A percentile compares a stretch with the other conserved stretches of the same genome.
Conservation (phyloP, 306 rosid species). For the Trichosanthes truncata region DNA sequence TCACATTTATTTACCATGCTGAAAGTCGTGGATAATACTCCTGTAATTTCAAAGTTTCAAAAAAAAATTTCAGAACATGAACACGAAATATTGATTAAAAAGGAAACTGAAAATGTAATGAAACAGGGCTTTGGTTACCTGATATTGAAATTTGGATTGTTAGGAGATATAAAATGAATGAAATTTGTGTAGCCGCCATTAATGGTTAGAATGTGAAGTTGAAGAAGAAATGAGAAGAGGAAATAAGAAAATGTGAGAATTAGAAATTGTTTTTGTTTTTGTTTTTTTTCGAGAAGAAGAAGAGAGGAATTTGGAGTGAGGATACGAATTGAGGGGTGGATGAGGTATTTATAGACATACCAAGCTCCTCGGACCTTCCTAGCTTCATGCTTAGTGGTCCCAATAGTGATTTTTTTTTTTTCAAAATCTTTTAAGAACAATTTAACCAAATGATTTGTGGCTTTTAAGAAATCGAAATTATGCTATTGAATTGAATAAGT, state of each 20-base stretch:
- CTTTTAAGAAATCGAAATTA: too few relatives aligned
- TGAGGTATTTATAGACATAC: background rate
- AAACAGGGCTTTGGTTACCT: background rate
- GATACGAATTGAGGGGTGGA: background rate
- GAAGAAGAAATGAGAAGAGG: background rate
- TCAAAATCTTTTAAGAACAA: background rate
- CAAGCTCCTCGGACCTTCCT: background rate
- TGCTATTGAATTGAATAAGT: too few relatives aligned
- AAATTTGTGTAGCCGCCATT: background rate
- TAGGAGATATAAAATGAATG: background rate
- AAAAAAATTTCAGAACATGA: background rate
- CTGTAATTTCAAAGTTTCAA: constrained; percentile 17
- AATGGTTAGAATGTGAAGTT: background rate
- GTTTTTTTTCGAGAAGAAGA: background rate
- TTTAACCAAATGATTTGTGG: background rate
- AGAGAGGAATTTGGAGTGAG: background rate
- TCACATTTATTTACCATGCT: constrained; percentile 70
- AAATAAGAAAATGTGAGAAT: background rate
- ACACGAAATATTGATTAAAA: background rate
- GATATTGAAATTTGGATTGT: background rate
- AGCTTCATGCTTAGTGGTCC: background rate
- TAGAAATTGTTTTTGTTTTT: background rate
- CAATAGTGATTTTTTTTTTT: background rate
- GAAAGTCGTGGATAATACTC: constrained; percentile 53
- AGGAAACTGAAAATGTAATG: background rate